phyloP scores from a whole-genome alignment of 495 filamentous ascomycete species.

The Eremomyces bilateralis region DNA sequence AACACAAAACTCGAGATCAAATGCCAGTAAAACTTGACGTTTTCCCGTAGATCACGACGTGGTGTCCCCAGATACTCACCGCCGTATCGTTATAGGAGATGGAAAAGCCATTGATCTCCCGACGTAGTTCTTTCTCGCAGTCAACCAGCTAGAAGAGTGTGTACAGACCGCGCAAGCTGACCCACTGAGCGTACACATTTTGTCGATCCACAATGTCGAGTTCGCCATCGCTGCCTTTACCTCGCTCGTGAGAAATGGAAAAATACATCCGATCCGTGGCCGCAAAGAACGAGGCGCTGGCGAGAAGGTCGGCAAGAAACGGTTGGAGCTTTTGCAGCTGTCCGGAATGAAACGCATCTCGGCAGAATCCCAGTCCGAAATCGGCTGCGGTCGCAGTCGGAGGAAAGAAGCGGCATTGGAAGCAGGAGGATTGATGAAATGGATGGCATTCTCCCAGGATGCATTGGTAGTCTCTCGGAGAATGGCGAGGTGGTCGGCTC shows the following conservation, averaged over 20 bases:
- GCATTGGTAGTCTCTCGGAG: constrained; percentile 7
- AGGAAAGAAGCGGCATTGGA: too few relatives aligned
- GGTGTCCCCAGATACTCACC: constrained; percentile 10
- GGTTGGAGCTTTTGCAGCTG: constrained; percentile 6
- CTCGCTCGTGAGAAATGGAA: constrained; percentile 9
- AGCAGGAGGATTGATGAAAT: constrained; percentile 5
- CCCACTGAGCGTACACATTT: constrained; percentile 7
- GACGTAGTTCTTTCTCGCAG: constrained; percentile 5
- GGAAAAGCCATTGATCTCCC: constrained; percentile 5
- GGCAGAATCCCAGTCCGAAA: constrained; percentile 3
- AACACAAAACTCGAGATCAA: constrained; percentile 3
- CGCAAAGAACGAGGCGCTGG: constrained; percentile 4
- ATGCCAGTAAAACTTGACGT: constrained; percentile 8
- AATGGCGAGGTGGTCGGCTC: constrained; percentile 6
- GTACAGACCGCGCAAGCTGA: constrained; percentile 3
- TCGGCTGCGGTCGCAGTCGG: constrained; percentile 6
- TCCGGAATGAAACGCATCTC: constrained; percentile 5
- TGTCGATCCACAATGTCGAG: constrained; percentile 12
- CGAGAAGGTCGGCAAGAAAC: constrained; percentile 3
- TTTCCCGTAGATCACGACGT: constrained; percentile 10
- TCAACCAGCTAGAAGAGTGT: constrained; percentile 2
- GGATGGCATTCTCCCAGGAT: constrained; percentile 5
- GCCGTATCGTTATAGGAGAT: constrained; percentile 6
- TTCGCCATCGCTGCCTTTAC: constrained; percentile 8
- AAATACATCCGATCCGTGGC: constrained; percentile 11